A percentile compares a stretch with the other conserved stretches of the same genome.
phyloP scores from a whole-genome alignment of 768 basidiomycete species.

The Suillus clintonianus region DNA sequence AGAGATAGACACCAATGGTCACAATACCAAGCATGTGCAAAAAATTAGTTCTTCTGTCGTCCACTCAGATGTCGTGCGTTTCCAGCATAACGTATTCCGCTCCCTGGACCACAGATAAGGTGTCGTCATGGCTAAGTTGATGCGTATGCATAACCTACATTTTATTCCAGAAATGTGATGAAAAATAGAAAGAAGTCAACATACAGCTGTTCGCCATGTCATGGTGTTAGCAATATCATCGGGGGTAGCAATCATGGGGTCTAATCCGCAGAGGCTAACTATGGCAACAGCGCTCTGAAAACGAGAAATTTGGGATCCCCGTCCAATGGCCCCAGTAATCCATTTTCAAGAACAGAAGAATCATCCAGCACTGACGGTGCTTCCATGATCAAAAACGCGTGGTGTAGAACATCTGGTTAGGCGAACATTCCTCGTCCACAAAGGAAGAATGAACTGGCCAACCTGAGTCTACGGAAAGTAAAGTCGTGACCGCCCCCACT shows the following conservation, averaged over 20 bases:
- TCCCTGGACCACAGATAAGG: not conserved
- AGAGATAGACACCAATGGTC: not conserved
- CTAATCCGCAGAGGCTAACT: slow-evolving; percentile 32
- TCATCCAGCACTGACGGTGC: not conserved
- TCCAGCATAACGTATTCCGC: not conserved
- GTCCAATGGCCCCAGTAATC: not conserved
- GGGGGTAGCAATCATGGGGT: slow-evolving; percentile 34
- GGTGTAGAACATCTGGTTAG: not conserved
- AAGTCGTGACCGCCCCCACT: not conserved
- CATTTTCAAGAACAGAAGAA: not conserved
- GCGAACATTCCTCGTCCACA: not conserved
- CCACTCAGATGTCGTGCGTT: not conserved
- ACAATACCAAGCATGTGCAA: not conserved
- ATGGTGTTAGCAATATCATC: slow-evolving; percentile 19
- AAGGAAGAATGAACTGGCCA: not conserved
- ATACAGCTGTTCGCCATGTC: not conserved
- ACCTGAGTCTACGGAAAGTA: not conserved
- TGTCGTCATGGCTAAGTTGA: not conserved
- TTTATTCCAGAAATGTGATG: not conserved
- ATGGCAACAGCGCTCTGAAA: slow-evolving; percentile 23
- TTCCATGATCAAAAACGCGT: not conserved
- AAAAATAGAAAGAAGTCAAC: not conserved
- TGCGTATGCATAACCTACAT: not conserved
- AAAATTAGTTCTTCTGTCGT: not conserved
- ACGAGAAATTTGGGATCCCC: not conserved